Evolutionary conservation across 495 filamentous ascomycete genomes (phyloP), one percentile per base, ranked within the genome.

Genomic region (Aspergillus affinis): DNA sequence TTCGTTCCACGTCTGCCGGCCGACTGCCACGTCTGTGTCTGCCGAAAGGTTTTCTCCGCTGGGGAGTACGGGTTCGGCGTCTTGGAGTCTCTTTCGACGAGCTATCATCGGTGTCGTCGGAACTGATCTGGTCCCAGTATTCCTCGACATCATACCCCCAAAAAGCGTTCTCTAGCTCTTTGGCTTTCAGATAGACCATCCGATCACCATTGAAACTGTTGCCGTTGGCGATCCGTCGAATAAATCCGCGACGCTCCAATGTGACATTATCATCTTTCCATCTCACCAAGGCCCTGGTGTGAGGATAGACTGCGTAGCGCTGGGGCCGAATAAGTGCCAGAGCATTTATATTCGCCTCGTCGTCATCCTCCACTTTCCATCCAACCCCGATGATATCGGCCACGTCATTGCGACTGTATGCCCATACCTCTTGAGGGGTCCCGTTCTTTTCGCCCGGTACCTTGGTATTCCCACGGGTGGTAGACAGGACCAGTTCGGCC

Each of bases 311-410:
- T 55, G 50, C 58, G 15, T 48, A 58, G 47, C 57, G 49, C 18
- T 20, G 19, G 5, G 64, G 61, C 8, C 46, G 20, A 27, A 67
- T 26, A 12, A 54, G 23, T 29, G 56, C 44, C 6, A 65, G 36
- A 57, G 58, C 52, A 60, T 65, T 50, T 8, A 61, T 48, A 20
- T 60, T 59, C 4, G 41, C 6, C 44, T 70, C 54, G 48, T 70
- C 46, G 48, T 70, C 61, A 27, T 64, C 61, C 54, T 70, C 55
- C 9, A 70, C 50, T 62, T 70, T 70, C 60, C 51, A 70, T 19
- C 62, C 56, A 47, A 70, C 58, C 10, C 65, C 52, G 55, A 67
- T 44, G 8, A 67, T 62, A 44, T 61, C 56, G 27, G 56, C 32
- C 18, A 70, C 61, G 32, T 70, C 41, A n/a, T 56, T 45, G 47